phyloP scores from a whole-genome alignment of 2,329 filamentous ascomycete species.

The Colletotrichum abscissum region DNA sequence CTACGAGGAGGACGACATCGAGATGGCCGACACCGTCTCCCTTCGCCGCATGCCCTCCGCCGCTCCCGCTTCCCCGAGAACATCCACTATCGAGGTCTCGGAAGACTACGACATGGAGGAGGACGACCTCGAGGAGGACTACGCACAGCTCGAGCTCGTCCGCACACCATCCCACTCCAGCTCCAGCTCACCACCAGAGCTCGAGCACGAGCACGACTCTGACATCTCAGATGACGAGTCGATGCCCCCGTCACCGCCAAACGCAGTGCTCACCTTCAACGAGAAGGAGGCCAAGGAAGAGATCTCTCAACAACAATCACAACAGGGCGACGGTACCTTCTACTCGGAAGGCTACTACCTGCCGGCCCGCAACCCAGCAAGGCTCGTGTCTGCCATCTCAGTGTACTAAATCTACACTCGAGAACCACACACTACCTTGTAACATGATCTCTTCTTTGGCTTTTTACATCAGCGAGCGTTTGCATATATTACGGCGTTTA shows the following conservation, averaged over 20 bases:
- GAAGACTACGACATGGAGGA: constrained; percentile 59
- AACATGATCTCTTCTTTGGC: constrained; percentile 28
- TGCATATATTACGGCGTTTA: constrained; percentile 44
- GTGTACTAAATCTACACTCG: constrained; percentile 57
- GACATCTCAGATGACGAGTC: constrained; percentile 79
- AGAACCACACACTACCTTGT: constrained; percentile 17
- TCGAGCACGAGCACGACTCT: constrained; percentile 75
- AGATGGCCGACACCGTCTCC: constrained; percentile 62
- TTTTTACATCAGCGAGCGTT: constrained; percentile 32
- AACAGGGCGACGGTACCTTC: constrained; percentile 52
- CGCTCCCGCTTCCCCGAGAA: constrained; percentile 28
- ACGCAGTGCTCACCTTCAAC: constrained; percentile 67
- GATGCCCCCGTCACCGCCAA: constrained; percentile 78
- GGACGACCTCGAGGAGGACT: constrained; percentile 72
- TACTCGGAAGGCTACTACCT: constrained; percentile 67
- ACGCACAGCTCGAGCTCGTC: constrained; percentile 73
- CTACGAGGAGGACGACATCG: constrained; percentile 68
- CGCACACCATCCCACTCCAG: constrained; percentile 74
- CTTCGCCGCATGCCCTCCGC: constrained; percentile 58
- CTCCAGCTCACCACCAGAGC: constrained; percentile 70
- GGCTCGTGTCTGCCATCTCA: constrained; percentile 66
- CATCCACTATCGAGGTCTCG: constrained; percentile 48
- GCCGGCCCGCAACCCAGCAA: constrained; percentile 60
- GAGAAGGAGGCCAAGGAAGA: constrained; percentile 63
- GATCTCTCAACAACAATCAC: constrained; percentile 48